Evolutionary conservation across 2,329 filamentous ascomycete genomes (phyloP), one percentile per base, ranked within the genome.

Genomic region (Colletotrichum theobromicola): DNA sequence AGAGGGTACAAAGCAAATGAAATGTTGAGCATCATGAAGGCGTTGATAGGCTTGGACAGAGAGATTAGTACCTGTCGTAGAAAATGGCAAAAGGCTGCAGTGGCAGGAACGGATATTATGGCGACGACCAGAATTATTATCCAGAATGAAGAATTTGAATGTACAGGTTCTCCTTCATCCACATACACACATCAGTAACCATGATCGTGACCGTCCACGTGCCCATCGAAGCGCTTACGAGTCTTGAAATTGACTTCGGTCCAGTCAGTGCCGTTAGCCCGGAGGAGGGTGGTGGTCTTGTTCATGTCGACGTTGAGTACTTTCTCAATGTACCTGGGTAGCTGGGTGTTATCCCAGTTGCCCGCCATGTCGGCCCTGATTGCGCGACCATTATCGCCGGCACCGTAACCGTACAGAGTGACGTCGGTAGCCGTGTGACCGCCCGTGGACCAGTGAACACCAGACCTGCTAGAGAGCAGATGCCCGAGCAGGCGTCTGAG

Each of bases 341-440:
- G 75, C 71, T 79, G 76, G 26, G 73, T 81, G 75, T 81, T 81
- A 74, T 81, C 75, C 58, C 76, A 76, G 76, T 78, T 79, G 28
- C 68, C 73, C 16, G 79, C 78, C 34, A 81, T 75, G n/a, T 72
- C 68, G 32, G 70, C 68, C 68, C 74, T 75, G 55, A 77, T 72
- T 5, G 70, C 76, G 7, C 35, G 55, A n/a, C 66, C 68, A 26
- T 74, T 75, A 7, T 72, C 65, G n/a, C 70, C 75, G 35, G 77
- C 76, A 15, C 75, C 77, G 55, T 85, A 83, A 6, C 83, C 84
- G 66, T 82, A 83, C 18, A 85, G 77, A 1, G 79, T 82, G 26
- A 84, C 79, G 72, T 85, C 84, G 55, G 81, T 79, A 2, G 65
- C 74, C n/a, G 76, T 77, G 69, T 77, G 78, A 35, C 77, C 77